Evolutionary conservation across 2,329 filamentous ascomycete genomes (phyloP), one percentile per base, ranked within the genome.

Genomic region (Cryphonectria naterciae): DNA sequence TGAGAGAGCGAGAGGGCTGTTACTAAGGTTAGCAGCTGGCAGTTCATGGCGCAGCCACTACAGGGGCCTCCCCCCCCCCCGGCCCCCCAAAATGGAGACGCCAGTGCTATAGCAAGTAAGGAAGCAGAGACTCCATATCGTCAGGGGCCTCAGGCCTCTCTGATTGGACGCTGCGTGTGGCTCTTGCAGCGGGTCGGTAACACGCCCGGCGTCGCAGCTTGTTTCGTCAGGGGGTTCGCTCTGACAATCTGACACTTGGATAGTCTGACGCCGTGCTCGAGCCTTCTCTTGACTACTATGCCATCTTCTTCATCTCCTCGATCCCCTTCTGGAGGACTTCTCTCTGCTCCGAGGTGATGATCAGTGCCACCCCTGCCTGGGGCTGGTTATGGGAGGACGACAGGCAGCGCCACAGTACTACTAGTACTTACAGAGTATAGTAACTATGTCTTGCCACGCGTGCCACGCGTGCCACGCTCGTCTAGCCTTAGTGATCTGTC

Each of bases 181-280:
- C 39, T 19, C 37, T 43, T 69, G 22, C 75, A 74, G 74, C 70
- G 22, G 41, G 74, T 35, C 66, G 54, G 49, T 58, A 1, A 43
- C 60, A 35, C 46, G 46, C 46, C 72, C 65, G 63, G 70, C 67
- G 79, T 80, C 77, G 76, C 79, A 81, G 78, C 68, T 69, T 75
- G 80, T 81, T 82, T 81, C 80, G 80, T 76, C 79, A 77, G 77
- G 79, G 56, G 79, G 60, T 39, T n/a, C 60, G 67, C 67, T 68
- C 58, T 63, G 58, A 68, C 67, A 68, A 28, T 78, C 78, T 78
- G 75, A 75, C 76, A 81, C 78, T 39, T 32, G 28, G 19, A 37
- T 35, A 13, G 32, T 61, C 32, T 39, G 58, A 39, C 58, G 32
- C 58, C 35, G 15, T 39, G 32, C 58, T 61, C 58, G 54, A 58